phyloP scores from a whole-genome alignment of 2,329 filamentous ascomycete genomes.

The Diaporthe sp. region DNA sequence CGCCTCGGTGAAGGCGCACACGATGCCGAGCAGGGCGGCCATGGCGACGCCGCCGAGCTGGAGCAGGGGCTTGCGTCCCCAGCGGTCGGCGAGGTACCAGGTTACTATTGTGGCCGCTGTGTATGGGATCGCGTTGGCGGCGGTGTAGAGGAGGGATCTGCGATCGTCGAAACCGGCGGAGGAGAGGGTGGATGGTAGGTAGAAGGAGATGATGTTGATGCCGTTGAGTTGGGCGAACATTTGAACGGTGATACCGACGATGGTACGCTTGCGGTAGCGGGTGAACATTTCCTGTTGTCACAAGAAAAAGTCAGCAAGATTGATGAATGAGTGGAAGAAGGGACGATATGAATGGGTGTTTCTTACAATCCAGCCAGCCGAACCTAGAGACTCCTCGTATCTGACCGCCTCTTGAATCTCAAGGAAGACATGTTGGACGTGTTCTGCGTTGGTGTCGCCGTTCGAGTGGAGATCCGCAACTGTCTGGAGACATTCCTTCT shows the following conservation, averaged over 20 bases:
- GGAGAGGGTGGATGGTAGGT: conserved; percentile 54
- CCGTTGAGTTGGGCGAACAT: conserved; percentile 58
- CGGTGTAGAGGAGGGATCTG: conserved; percentile 56
- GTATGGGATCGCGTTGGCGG: conserved; percentile 56
- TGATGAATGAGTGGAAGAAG: not conserved
- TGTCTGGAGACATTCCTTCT: conserved; percentile 53
- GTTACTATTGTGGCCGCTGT: conserved; percentile 55
- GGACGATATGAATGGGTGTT: not conserved
- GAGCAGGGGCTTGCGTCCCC: conserved; percentile 56
- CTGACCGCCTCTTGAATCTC: conserved; percentile 40
- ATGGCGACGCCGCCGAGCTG: conserved; percentile 48
- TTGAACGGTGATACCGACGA: conserved; percentile 56
- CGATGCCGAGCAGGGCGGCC: conserved; percentile 52
- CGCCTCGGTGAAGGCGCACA: conserved; percentile 56
- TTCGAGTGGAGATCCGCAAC: conserved; percentile 56
- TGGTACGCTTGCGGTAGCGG: conserved; percentile 56
- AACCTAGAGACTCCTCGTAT: conserved; percentile 34
- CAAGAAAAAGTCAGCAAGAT: not conserved
- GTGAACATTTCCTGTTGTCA: conserved; percentile 55
- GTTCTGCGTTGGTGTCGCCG: conserved; percentile 51
- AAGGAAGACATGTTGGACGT: conserved; percentile 54
- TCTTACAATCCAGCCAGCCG: not conserved
- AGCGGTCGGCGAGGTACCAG: conserved; percentile 56
- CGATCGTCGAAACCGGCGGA: conserved; percentile 53
- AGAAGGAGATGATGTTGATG: conserved; percentile 59